Conservation (phyloP, 257 asterid genomes). For the Solanum sitiens region DNA sequence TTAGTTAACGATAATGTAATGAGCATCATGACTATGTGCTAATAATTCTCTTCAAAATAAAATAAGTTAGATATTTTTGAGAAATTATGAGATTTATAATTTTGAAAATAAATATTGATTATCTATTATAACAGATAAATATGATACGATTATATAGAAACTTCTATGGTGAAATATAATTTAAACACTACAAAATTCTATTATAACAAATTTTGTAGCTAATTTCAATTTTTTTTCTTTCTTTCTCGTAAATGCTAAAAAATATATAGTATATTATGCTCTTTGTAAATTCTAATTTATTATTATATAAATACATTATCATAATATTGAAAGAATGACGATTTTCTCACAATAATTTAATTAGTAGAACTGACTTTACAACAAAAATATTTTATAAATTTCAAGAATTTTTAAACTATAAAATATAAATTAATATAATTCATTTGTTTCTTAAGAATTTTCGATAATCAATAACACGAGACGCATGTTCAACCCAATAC, state of each 20-base stretch:
- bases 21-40: not conserved
- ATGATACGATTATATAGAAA: accelerated
- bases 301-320: not conserved
- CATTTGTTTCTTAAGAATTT: not conserved
- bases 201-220: not conserved
- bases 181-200: not conserved
- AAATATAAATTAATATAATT: not conserved
- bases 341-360: not conserved
- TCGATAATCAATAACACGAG: not conserved
- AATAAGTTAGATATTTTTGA: not conserved
- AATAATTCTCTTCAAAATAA: not conserved
- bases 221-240: not conserved
- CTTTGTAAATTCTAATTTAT: not conserved
- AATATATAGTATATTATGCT: not conserved
- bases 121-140: not conserved
- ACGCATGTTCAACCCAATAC: not conserved
- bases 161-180: not conserved
- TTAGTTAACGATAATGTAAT: not conserved
- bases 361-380: not conserved
- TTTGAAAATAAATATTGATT: not conserved
- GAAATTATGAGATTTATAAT: not conserved
- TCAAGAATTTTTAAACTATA: no score
- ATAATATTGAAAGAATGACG: not conserved
- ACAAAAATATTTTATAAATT: no score
- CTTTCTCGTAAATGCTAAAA: not conserved